phyloP scores from a whole-genome alignment of 768 basidiomycete species.

The Lentinula raphanica region DNA sequence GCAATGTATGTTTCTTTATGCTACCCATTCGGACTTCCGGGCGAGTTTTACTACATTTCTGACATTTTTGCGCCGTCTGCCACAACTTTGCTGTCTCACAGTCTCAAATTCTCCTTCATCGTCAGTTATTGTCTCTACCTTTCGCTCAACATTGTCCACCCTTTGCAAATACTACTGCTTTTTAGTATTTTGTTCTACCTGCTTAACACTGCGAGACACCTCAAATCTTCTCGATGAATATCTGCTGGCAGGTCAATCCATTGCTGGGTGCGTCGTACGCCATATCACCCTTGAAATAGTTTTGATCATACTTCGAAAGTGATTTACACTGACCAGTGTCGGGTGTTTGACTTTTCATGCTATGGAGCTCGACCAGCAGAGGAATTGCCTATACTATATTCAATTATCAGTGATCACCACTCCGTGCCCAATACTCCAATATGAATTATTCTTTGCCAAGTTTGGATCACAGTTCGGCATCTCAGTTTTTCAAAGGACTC shows the following conservation, averaged over 20 bases:
- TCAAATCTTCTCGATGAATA: slow-evolving; percentile 26
- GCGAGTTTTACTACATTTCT: too few relatives aligned
- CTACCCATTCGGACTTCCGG: too few relatives aligned
- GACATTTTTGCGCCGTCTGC: too few relatives aligned
- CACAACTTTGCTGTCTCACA: too few relatives aligned
- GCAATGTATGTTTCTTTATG: too few relatives aligned
- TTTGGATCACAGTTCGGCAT: too few relatives aligned
- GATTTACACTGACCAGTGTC: slow-evolving; percentile 63
- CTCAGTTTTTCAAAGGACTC: too few relatives aligned
- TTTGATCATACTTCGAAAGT: slow-evolving; percentile 34
- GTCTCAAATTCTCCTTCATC: too few relatives aligned
- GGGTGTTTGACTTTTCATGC: slow-evolving; percentile 76
- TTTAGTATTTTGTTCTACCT: slow-evolving; percentile 61
- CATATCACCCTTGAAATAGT: background rate
- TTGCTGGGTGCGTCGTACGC: slow-evolving; percentile 36
- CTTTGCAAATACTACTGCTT: too few relatives aligned
- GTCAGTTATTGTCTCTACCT: too few relatives aligned
- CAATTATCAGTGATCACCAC: slow-evolving; percentile 48
- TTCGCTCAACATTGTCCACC: too few relatives aligned
- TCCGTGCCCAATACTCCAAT: background rate
- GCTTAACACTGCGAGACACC: slow-evolving; percentile 46
- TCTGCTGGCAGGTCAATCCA: slow-evolving; percentile 39
- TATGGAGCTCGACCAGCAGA: slow-evolving; percentile 78
- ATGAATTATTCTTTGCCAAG: too few relatives aligned
- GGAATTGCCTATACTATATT: slow-evolving; percentile 80